A percentile compares a stretch with the other conserved stretches of the same genome.
These are phyloP conservation scores for Chaetoscypha palmicola DNA, from an alignment of 2,329 filamentous ascomycete species.

Conservation along the genomic window DNA sequence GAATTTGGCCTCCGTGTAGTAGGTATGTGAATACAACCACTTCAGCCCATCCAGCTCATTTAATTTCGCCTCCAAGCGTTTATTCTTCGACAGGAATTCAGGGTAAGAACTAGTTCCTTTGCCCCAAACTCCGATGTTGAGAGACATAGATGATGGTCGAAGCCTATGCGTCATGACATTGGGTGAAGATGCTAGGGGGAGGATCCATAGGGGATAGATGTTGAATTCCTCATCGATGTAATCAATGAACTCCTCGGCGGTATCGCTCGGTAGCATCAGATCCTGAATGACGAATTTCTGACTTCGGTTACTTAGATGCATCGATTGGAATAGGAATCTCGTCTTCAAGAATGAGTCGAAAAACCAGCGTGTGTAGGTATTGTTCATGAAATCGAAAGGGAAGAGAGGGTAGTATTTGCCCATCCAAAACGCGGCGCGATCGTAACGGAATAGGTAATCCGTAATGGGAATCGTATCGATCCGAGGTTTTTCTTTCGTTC, in stretches of 20 bases:
- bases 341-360: constrained; percentile 54
- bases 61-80: constrained; percentile 61
- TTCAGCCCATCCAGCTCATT: constrained; percentile 65
- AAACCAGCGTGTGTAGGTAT: constrained; percentile 45
- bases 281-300: constrained; percentile 53
- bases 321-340: constrained; percentile 49
- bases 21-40: constrained; percentile 78
- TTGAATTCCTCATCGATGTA: constrained; percentile 35
- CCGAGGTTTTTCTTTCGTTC: not conserved
- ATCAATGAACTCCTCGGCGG: constrained; percentile 41
- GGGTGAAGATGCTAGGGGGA: constrained; percentile 35
- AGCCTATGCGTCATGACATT: too few relatives aligned
- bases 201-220: constrained; percentile 42
- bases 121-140: constrained; percentile 67
- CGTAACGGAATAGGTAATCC: constrained; percentile 52
- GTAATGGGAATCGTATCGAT: constrained; percentile 30
- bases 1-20: constrained; percentile 64
- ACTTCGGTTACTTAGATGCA: constrained; percentile 47
- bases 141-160: too few relatives aligned
- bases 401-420: constrained; percentile 46
- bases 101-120: constrained; percentile 49
- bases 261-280: constrained; percentile 45
- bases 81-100: constrained; percentile 60
- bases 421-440: constrained; percentile 58
- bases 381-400: too few relatives aligned